Conservation (phyloP, 306 rosid species). For the Gastrolobium villosum region DNA sequence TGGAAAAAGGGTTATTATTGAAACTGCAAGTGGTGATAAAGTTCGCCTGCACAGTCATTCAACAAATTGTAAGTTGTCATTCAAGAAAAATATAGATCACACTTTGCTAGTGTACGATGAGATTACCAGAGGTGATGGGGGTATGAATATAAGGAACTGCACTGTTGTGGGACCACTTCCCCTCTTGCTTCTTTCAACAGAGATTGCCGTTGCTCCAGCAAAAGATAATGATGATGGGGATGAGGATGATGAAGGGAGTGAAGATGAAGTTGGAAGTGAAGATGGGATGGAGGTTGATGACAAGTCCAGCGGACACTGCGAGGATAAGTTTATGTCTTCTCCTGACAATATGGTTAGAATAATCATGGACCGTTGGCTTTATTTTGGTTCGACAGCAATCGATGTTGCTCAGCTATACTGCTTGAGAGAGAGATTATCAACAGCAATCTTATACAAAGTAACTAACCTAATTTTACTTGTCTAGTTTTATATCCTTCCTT, state of each 20-base stretch:
- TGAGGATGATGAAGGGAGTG: conserved; percentile 44
- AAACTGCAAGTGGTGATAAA: conserved; percentile 67
- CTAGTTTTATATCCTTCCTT: conserved; percentile 1
- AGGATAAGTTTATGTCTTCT: conserved; percentile 76
- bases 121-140: conserved; percentile 80
- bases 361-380: conserved; percentile 87
- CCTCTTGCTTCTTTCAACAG: conserved; percentile 76
- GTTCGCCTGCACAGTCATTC: conserved; percentile 77
- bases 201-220: conserved; percentile 86
- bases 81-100: conserved; percentile 27
- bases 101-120: conserved; percentile 75
- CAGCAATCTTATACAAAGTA: conserved; percentile 81
- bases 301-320: conserved; percentile 51
- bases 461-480: conserved; percentile 20
- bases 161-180: conserved; percentile 83
- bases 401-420: conserved; percentile 94
- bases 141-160: conserved; percentile 71
- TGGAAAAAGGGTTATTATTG: conserved; percentile 53
- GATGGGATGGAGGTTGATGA: conserved; percentile 68
- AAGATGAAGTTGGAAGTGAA: conserved; percentile 59
- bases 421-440: conserved; percentile 87
- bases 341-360: conserved; percentile 77
- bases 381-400: conserved; percentile 76
- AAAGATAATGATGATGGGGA: conserved; percentile 33
- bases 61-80: conserved; percentile 50